phyloP scores from a whole-genome alignment of 192 early-diverging fungal species.

The Backusella mclennaniae region DNA sequence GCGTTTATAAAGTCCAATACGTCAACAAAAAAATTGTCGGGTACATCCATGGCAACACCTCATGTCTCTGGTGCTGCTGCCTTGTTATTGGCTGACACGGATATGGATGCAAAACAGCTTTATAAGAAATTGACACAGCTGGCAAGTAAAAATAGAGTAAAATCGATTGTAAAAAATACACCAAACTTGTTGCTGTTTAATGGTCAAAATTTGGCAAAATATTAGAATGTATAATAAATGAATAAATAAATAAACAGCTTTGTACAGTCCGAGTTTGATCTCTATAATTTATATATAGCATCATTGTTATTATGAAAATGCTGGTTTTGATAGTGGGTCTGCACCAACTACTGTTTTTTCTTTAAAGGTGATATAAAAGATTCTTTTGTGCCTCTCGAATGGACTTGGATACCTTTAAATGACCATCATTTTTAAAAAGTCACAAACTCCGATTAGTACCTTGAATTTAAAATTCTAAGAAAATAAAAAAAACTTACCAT shows the following conservation, averaged over 20 bases:
- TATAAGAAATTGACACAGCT: conserved; percentile 52
- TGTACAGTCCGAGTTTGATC: neutral
- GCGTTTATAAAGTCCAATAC: conserved; percentile 76
- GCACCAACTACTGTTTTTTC: too few species aligned
- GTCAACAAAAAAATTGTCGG: conserved; percentile 82
- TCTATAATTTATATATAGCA: neutral
- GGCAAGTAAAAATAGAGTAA: conserved; percentile 56
- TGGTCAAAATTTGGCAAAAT: neutral
- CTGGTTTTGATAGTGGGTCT: too few species aligned
- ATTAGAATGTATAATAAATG: neutral
- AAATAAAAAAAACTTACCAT: too few species aligned
- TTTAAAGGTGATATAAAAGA: too few species aligned
- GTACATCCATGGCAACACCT: conserved; percentile 93
- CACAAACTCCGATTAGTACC: too few species aligned
- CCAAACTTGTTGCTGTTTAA: conserved; percentile 13
- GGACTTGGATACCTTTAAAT: too few species aligned
- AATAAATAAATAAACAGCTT: too few species aligned
- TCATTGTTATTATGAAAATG: neutral
- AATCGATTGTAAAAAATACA: conserved; percentile 2
- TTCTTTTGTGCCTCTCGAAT: too few species aligned
- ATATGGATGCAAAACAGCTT: conserved; percentile 22
- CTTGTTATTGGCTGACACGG: conserved; percentile 41
- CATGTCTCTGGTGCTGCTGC: conserved; percentile 90
- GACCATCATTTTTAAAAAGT: too few species aligned
- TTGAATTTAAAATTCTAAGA: too few species aligned